These are phyloP conservation scores for Gardenia jasminoides DNA, from an alignment of 257 asterid genomes.

Conservation along the genomic window DNA sequence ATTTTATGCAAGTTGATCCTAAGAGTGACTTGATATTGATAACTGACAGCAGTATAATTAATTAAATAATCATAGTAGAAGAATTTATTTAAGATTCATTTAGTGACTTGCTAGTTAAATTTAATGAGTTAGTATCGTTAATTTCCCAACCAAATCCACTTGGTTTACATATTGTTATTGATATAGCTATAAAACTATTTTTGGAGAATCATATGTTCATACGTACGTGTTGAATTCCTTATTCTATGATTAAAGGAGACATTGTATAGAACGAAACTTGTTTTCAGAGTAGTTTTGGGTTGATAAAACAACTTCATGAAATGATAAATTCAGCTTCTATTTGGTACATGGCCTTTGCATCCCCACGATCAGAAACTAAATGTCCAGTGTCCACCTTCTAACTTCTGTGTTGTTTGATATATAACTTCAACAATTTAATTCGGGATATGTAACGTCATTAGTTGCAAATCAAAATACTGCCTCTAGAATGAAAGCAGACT, in stretches of 20 bases:
- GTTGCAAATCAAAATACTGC: neutral
- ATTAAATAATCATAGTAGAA: neutral
- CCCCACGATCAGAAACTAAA: neutral
- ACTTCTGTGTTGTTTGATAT: neutral
- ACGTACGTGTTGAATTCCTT: neutral
- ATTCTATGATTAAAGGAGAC: neutral
- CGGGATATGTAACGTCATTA: neutral
- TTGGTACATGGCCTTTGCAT: conserved; percentile 1
- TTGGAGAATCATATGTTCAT: neutral
- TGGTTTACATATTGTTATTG: neutral
- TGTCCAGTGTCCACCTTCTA: neutral
- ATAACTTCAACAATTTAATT: conserved; percentile 12
- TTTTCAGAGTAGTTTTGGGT: neutral
- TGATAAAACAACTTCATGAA: no score
- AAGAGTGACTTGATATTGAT: neutral
- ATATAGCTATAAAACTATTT: neutral
- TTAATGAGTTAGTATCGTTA: neutral
- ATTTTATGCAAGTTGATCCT: neutral
- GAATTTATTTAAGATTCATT: neutral
- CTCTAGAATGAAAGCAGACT: neutral
- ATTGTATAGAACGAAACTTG: no score
- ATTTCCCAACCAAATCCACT: neutral
- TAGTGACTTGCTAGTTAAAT: neutral
- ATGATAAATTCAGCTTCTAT: neutral
- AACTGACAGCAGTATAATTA: neutral